These are phyloP conservation scores for Zanthoxylum bungeanum DNA, from an alignment of 345 rosid species.

Conservation along the genomic window DNA sequence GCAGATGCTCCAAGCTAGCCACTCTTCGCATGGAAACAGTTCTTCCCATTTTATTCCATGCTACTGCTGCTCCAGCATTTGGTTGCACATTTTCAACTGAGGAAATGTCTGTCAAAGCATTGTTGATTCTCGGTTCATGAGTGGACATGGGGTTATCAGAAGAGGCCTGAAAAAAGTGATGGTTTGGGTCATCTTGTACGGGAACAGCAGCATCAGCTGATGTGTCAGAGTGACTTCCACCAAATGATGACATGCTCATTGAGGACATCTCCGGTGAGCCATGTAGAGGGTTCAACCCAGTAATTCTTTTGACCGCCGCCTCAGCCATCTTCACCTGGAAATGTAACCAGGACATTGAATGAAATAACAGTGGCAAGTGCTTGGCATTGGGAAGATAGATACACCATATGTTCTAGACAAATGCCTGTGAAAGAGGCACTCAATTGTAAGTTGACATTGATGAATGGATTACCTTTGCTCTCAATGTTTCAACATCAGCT, in stretches of 20 bases:
- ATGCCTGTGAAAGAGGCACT: not conserved
- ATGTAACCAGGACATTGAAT: not conserved
- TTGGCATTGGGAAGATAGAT: not conserved
- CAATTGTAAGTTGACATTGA: slow-evolving; percentile 4
- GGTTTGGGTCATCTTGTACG: slow-evolving; percentile 41
- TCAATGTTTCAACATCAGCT: slow-evolving; percentile 87
- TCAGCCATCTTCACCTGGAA: slow-evolving; percentile 95
- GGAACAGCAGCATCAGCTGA: slow-evolving; percentile 57
- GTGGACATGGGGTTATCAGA: slow-evolving; percentile 28
- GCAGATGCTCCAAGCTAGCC: slow-evolving; percentile 89
- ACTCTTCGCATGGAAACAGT: slow-evolving; percentile 77
- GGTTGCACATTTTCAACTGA: slow-evolving; percentile 38
- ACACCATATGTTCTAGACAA: not conserved
- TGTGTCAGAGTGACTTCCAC: slow-evolving; percentile 48
- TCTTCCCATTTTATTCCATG: slow-evolving; percentile 58
- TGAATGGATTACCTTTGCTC: slow-evolving; percentile 65
- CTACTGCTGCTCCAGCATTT: slow-evolving; percentile 25
- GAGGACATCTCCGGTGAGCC: slow-evolving; percentile 44
- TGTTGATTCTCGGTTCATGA: slow-evolving; percentile 27
- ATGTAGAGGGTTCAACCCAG: slow-evolving; percentile 71
- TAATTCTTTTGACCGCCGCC: slow-evolving; percentile 75
- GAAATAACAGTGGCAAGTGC: slow-evolving; percentile 44
- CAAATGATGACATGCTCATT: slow-evolving; percentile 36
- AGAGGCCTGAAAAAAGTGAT: slow-evolving; percentile 30
- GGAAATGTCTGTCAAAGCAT: slow-evolving; percentile 39